Evolutionary conservation across 768 basidiomycete species (phyloP).

Genomic region (Xerocomellus amylosporus): DNA sequence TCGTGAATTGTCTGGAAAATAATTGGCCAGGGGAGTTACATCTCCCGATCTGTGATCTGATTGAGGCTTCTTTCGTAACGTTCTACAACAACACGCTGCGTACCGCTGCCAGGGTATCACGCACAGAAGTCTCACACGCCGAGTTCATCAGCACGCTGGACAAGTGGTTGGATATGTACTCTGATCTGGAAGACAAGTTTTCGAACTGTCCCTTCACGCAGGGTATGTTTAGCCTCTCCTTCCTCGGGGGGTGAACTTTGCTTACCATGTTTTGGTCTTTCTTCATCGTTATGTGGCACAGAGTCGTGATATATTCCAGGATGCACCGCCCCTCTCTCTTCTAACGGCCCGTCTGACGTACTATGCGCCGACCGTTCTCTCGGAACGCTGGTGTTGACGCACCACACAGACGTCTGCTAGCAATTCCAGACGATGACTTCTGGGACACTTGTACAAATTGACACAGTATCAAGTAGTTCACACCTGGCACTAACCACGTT

Average conservation of each 20-base stretch:
- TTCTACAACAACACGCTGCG: background rate
- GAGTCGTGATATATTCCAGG: background rate
- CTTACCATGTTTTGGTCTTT: background rate
- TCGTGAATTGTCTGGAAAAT: background rate
- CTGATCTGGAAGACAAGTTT: background rate
- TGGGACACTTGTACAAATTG: too few species aligned
- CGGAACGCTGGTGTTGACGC: too few species aligned
- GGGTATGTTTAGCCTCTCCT: background rate
- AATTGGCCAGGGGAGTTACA: background rate
- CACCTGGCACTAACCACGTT: too few species aligned
- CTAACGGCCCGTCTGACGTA: too few species aligned
- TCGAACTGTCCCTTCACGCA: conserved; percentile 2
- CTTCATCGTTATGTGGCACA: background rate
- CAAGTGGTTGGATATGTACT: background rate
- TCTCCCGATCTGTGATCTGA: background rate
- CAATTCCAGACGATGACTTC: too few species aligned
- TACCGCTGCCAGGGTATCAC: background rate
- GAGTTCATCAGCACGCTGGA: background rate
- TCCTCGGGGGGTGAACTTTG: background rate
- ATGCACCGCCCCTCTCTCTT: too few species aligned
- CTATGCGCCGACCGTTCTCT: too few species aligned
- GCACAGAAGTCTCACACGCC: background rate
- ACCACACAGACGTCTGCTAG: too few species aligned
- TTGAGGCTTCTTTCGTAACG: background rate
- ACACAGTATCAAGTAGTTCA: too few species aligned